phyloP scores from a whole-genome alignment of 2,329 filamentous ascomycete species.

The Mycocentrospora acerina region DNA sequence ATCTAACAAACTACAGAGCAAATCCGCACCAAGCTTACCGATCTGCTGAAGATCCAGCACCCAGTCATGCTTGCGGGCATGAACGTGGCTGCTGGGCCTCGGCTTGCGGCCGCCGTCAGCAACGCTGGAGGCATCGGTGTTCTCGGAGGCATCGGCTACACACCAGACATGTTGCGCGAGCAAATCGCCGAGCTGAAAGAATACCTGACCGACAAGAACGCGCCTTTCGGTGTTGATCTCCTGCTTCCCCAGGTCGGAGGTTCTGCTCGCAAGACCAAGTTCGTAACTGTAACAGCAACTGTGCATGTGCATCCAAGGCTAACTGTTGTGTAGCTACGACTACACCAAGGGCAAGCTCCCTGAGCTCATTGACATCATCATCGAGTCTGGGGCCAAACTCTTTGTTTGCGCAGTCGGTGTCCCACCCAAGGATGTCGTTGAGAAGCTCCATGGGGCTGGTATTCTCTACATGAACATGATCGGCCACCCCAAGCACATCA shows the following conservation, averaged over 20 bases:
- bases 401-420: slow-evolving; percentile 98
- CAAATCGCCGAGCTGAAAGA: slow-evolving; percentile 94
- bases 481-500: slow-evolving; percentile 97
- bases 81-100: slow-evolving; percentile 97
- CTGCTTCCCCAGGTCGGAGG: slow-evolving; percentile 93
- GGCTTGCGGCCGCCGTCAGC: slow-evolving; percentile 93
- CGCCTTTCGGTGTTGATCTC: slow-evolving; percentile 92
- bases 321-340: slow-evolving; percentile 71
- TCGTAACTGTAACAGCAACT: slow-evolving; percentile 18
- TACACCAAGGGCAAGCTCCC: slow-evolving; percentile 99
- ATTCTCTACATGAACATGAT: slow-evolving; percentile 99
- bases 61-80: slow-evolving; percentile 94
- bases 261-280: slow-evolving; percentile 93
- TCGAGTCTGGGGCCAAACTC: slow-evolving; percentile 84
- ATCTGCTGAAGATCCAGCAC: slow-evolving; percentile 97
- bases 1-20: slow-evolving; percentile 61
- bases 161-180: slow-evolving; percentile 93
- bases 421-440: slow-evolving; percentile 83
- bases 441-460: slow-evolving; percentile 82
- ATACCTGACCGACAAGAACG: slow-evolving; percentile 84
- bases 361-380: slow-evolving; percentile 87
- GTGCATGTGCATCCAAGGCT: slow-evolving; percentile 1
- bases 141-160: slow-evolving; percentile 93
- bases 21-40: slow-evolving; percentile 88
- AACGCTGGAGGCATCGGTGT: slow-evolving; percentile 97